A percentile compares a stretch with the other conserved stretches of the same genome.
phyloP scores from a whole-genome alignment of 225 moss, liverwort and hornwort genomes.

The Marchantia paleacea region DNA sequence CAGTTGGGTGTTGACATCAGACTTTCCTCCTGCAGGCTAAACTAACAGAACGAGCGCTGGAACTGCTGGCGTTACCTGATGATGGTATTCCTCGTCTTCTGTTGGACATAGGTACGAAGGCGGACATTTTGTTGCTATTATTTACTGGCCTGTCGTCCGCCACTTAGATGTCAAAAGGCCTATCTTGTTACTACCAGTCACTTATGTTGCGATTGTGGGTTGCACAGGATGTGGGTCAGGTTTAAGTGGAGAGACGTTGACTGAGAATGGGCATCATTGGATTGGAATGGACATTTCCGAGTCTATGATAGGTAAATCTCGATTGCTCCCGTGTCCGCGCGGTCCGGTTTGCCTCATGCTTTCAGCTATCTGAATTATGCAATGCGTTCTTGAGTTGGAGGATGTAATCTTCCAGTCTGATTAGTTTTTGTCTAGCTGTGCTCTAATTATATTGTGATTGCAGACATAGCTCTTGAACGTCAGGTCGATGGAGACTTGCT shows the following conservation, averaged over 20 bases:
- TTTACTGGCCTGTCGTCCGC: too few relatives aligned
- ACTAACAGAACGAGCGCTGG: conserved; percentile 82
- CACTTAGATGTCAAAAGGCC: not conserved
- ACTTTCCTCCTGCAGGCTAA: conserved; percentile 49
- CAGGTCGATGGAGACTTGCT: conserved; percentile 79
- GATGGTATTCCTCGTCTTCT: conserved; percentile 74
- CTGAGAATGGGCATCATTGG: conserved; percentile 79
- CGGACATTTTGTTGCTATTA: not conserved
- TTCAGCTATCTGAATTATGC: too few relatives aligned
- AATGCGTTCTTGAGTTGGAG: too few relatives aligned
- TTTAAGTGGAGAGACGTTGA: conserved; percentile 79
- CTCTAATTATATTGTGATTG: conserved; percentile 2
- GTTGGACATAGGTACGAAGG: conserved; percentile 61
- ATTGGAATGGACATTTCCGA: conserved; percentile 93
- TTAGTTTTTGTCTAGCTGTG: not conserved
- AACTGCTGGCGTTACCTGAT: conserved; percentile 78
- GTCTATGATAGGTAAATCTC: conserved; percentile 60
- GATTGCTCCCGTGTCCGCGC: too few relatives aligned
- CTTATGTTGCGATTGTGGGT: not conserved
- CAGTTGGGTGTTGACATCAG: too few relatives aligned
- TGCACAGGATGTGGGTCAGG: conserved; percentile 83
- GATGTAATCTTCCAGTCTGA: not conserved
- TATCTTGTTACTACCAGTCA: not conserved
- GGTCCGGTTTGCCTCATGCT: too few relatives aligned
- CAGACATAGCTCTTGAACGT: conserved; percentile 87